Evolutionary conservation across 345 rosid genomes (phyloP).

Genomic region (Corchorus olitorius): DNA sequence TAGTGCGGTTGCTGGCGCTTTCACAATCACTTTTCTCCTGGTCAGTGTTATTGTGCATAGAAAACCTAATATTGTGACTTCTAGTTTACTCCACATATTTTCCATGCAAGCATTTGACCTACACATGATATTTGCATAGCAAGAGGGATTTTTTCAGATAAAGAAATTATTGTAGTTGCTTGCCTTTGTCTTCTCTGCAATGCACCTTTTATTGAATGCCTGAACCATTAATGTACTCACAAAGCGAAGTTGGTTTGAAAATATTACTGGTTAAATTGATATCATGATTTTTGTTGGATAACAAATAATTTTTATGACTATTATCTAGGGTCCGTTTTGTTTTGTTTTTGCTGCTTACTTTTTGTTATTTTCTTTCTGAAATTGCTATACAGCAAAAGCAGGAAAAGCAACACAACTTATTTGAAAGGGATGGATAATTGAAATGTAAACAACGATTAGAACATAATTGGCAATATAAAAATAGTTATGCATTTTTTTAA

Average conservation of each 20-base stretch:
- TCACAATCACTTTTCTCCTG: slow-evolving; percentile 93
- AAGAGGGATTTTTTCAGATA: not conserved
- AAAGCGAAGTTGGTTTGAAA: not conserved
- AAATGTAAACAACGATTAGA: not conserved
- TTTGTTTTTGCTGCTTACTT: not conserved
- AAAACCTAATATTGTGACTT: slow-evolving; percentile 2
- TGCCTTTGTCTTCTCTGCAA: slow-evolving; percentile 1
- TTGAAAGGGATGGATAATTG: not conserved
- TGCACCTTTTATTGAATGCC: not conserved
- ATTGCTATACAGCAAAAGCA: not conserved
- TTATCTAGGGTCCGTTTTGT: not conserved
- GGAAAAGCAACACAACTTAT: not conserved
- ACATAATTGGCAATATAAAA: not conserved
- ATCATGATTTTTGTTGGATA: slow-evolving; percentile 5
- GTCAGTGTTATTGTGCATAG: slow-evolving; percentile 38
- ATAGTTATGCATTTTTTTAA: not conserved
- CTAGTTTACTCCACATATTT: not conserved
- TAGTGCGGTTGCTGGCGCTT: slow-evolving; percentile 76
- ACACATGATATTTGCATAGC: not conserved
- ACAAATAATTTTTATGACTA: not conserved
- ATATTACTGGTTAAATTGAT: not conserved
- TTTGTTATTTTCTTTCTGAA: not conserved
- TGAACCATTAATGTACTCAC: not conserved
- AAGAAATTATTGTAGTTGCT: not conserved
- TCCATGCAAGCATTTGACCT: not conserved